Evolutionary conservation across 176 grass and related monocot genomes (phyloP), one percentile per base, ranked within the genome.

Genomic region (Poa pratensis): DNA sequence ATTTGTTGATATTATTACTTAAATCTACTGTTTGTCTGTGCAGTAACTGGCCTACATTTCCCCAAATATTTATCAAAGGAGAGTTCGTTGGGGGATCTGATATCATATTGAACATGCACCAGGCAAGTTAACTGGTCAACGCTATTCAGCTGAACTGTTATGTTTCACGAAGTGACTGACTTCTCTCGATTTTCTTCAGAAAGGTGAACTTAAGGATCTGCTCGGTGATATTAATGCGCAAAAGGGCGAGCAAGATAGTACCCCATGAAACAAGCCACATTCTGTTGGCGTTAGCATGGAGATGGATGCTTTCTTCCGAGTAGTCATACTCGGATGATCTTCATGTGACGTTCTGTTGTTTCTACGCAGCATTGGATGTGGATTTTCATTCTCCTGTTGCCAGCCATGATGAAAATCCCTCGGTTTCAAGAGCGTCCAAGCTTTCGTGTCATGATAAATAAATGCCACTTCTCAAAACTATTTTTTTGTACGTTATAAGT

Each of bases 11-110:
- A 82, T 87, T 2, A 73, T 26, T 54, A 46, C 55, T 67, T 19
- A 70, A 76, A 45, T 18, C 48, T 87, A 81, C 66, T n/a, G 20
- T 53, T 78, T 69, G 51, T 84, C 48, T 64, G 13, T 85, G 86
- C 79, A 94, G 97, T 67, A 91, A 94, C 53, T 99, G 94, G 92
- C 94, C 97, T 37, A 96, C 97, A 51, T 99, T 99, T 89, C 94
- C 97, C 3, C 94, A 99, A 91, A 85, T 99, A 87, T 96, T 96
- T 89, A 96, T 99, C 54, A 96, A 99, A 27, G 92, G 96, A 80
- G 94, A 99, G 61, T 99, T 99, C 69, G 79, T 99, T 42, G 97
- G 97, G 5, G 97, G 97, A 32, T 96, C 97, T 53, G 97, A 99
- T 90, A 96, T 96, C 75, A 89, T 99, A 82, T 87, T 99, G 57